These are phyloP conservation scores for Tetraselmis striata DNA, from an alignment of 139 green algal genomes.

Conservation along the genomic window DNA sequence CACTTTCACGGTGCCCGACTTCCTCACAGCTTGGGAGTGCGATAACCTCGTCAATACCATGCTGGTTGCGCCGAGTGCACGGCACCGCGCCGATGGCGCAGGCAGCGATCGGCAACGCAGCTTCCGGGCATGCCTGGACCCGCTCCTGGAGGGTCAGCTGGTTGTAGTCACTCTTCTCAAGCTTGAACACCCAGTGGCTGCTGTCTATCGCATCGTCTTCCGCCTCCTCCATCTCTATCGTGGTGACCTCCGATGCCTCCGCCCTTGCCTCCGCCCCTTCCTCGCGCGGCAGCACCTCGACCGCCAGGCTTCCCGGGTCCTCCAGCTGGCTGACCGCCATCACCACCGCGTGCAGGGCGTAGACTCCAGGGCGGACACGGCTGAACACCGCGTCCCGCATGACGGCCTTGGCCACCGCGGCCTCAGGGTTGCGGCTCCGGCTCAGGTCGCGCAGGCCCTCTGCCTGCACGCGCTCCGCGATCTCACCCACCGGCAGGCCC, in stretches of 20 bases:
- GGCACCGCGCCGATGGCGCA: too few relatives aligned
- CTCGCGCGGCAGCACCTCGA: slow-evolving; percentile 7
- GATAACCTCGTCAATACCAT: too few relatives aligned
- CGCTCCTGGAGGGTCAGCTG: slow-evolving; percentile 47
- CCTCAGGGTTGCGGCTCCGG: slow-evolving; percentile 45
- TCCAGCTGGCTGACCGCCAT: neutral
- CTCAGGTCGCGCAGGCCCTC: slow-evolving; percentile 72
- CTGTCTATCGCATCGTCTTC: slow-evolving; percentile 12
- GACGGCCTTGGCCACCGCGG: slow-evolving; percentile 60
- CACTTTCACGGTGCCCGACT: too few relatives aligned
- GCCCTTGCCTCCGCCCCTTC: neutral
- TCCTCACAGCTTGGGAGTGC: too few relatives aligned
- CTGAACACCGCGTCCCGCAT: slow-evolving; percentile 75
- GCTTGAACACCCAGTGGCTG: slow-evolving; percentile 40
- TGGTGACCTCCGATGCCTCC: slow-evolving; percentile 1
- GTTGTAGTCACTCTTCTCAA: slow-evolving; percentile 49
- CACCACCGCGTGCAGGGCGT: slow-evolving; percentile 51
- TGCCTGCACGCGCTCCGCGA: slow-evolving; percentile 66
- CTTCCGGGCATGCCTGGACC: slow-evolving; percentile 46
- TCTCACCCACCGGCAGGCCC: slow-evolving; percentile 61
- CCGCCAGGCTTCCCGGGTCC: neutral
- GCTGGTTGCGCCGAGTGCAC: too few relatives aligned
- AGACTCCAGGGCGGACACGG: slow-evolving; percentile 63
- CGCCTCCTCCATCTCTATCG: too few relatives aligned
- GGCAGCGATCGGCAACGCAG: too few relatives aligned